Percentiles rank a stretch among this genome's conserved stretches.
Evolutionary conservation across 2,329 filamentous ascomycete genomes (phyloP).

Genomic region (Leptographium galeiforme): DNA sequence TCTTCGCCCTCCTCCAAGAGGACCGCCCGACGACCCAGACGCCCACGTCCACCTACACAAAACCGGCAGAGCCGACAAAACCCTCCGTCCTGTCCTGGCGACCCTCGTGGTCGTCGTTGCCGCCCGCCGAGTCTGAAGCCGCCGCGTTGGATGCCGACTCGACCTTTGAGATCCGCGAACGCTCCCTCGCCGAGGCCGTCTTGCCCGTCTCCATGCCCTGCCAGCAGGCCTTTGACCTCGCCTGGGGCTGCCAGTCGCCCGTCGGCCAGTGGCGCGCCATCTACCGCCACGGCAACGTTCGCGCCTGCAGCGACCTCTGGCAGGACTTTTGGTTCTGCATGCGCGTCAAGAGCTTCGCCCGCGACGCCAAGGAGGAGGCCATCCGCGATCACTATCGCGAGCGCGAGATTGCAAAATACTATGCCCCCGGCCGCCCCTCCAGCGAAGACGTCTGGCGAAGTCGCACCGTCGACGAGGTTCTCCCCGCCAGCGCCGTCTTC

Average conservation of each 20-base stretch:
- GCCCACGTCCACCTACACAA: background rate
- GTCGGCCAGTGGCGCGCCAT: slow-evolving; percentile 86
- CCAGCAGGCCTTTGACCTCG: slow-evolving; percentile 77
- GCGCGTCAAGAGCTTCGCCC: slow-evolving; percentile 55
- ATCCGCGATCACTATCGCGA: slow-evolving; percentile 56
- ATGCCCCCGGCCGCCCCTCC: slow-evolving; percentile 48
- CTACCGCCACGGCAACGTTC: slow-evolving; percentile 71
- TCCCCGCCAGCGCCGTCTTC: slow-evolving; percentile 37
- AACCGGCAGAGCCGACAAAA: background rate
- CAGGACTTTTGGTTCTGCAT: slow-evolving; percentile 97
- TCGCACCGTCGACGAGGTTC: slow-evolving; percentile 39
- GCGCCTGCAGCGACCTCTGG: slow-evolving; percentile 74
- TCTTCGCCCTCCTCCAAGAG: slow-evolving; percentile 32
- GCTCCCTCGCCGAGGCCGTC: slow-evolving; percentile 46
- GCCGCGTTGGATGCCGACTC: slow-evolving; percentile 10
- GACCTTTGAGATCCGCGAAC: slow-evolving; percentile 8
- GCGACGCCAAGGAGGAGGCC: slow-evolving; percentile 43
- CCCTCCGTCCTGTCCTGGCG: background rate
- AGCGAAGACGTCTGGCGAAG: slow-evolving; percentile 87
- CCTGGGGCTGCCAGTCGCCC: slow-evolving; percentile 86
- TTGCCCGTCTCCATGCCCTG: slow-evolving; percentile 80
- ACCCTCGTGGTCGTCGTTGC: background rate
- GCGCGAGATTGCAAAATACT: slow-evolving; percentile 54
- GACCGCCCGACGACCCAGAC: slow-evolving; percentile 9
- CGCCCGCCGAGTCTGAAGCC: background rate